These are phyloP conservation scores for Calonectria naviculata DNA, from an alignment of 2,329 filamentous ascomycete species.

Conservation along the genomic window DNA sequence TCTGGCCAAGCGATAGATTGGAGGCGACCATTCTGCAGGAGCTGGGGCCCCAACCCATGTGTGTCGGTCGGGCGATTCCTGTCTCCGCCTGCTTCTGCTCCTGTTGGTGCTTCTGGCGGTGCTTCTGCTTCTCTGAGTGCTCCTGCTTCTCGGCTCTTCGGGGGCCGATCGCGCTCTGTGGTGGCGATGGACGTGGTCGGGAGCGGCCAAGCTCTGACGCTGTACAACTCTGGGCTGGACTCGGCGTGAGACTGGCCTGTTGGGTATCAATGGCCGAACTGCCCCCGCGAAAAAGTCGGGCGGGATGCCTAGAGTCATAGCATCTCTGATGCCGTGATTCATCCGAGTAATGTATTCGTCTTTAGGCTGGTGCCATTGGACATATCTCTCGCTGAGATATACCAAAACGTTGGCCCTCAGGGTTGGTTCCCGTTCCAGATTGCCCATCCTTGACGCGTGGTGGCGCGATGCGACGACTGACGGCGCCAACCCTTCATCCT, in stretches of 20 bases:
- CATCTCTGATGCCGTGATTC: conserved; percentile 1
- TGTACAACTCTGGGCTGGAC: background rate
- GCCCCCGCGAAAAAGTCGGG: background rate
- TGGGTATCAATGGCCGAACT: background rate
- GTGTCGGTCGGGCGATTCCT: background rate
- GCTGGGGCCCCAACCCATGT: background rate
- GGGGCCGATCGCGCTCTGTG: background rate
- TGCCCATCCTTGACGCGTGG: background rate
- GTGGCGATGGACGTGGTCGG: background rate
- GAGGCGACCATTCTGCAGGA: background rate
- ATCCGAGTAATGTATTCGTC: background rate
- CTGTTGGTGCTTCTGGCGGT: background rate
- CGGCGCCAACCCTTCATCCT: background rate
- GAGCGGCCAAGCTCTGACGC: background rate
- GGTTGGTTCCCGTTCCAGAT: background rate
- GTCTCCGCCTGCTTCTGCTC: background rate
- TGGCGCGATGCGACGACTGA: background rate
- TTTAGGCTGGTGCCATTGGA: background rate
- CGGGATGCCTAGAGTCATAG: background rate
- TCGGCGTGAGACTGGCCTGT: background rate
- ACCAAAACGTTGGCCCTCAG: background rate
- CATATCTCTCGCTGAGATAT: background rate
- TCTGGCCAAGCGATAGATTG: background rate
- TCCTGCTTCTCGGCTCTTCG: background rate
- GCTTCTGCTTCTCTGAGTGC: background rate